A percentile compares a stretch with the other conserved stretches of the same genome.
Conservation (phyloP, 1,139 yeast genomes). For the Suhomyces wounanorum region DNA sequence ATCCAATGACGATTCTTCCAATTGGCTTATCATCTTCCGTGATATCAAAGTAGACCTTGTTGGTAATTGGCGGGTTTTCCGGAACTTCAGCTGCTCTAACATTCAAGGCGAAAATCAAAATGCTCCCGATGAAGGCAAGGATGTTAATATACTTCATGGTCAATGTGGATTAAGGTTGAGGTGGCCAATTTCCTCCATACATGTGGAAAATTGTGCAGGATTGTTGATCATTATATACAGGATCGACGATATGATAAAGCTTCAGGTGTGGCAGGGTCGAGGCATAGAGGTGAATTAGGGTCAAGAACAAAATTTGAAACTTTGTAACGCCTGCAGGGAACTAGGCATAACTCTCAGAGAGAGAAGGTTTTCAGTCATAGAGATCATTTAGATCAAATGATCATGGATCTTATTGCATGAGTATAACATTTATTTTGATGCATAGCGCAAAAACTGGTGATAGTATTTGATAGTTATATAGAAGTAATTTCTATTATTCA, state of each 20-base stretch:
- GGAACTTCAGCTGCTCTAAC: constrained; percentile 30
- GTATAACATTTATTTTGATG: too few species aligned
- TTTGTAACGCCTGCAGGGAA: too few species aligned
- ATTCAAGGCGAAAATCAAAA: constrained; percentile 24
- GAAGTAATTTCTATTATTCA: too few species aligned
- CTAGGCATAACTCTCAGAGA: too few species aligned
- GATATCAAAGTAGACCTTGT: constrained; percentile 84
- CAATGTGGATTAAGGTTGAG: constrained; percentile 4
- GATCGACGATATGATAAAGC: neutral
- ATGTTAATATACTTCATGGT: constrained; percentile 34
- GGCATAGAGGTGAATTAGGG: neutral
- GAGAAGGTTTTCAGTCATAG: too few species aligned
- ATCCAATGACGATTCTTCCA: constrained; percentile 70
- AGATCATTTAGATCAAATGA: too few species aligned
- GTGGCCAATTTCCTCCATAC: neutral
- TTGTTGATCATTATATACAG: neutral
- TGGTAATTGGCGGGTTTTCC: constrained; percentile 61
- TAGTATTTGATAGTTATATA: too few species aligned
- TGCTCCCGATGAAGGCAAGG: constrained; percentile 23
- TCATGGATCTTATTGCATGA: too few species aligned
- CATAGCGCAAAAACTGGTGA: too few species aligned
- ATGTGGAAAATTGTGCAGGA: neutral
- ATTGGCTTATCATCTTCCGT: constrained; percentile 73
- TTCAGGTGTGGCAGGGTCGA: neutral
- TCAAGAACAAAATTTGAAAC: too few species aligned